A percentile compares a stretch with the other conserved stretches of the same genome.
These are phyloP conservation scores for Paramarasmius palmivorus DNA, from an alignment of 1,284 basidiomycete species.

Conservation along the genomic window DNA sequence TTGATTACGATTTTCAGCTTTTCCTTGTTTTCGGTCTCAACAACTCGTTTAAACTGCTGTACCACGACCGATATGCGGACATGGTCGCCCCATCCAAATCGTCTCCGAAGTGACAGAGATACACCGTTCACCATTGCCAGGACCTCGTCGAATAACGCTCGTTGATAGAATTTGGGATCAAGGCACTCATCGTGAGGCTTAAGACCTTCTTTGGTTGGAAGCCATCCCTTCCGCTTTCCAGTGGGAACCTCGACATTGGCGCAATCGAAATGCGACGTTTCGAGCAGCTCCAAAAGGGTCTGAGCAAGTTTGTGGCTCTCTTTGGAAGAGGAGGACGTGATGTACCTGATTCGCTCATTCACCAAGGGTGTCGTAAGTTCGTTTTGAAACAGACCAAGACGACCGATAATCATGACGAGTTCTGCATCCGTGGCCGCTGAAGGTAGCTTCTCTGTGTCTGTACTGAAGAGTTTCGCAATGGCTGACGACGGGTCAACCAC, in stretches of 20 bases:
- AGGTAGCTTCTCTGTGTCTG: not conserved
- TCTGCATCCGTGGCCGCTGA: constrained; percentile 4
- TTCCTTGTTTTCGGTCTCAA: constrained; percentile 9
- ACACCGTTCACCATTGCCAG: constrained; percentile 24
- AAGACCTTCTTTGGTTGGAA: constrained; percentile 32
- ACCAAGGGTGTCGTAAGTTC: constrained; percentile 30
- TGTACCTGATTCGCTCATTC: constrained; percentile 30
- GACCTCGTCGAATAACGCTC: constrained; percentile 33
- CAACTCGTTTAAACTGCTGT: constrained; percentile 28
- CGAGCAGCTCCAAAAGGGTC: constrained; percentile 22
- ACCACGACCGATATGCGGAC: constrained; percentile 25
- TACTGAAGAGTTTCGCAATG: constrained; percentile 28
- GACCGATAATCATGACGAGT: constrained; percentile 24
- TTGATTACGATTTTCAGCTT: constrained; percentile 24
- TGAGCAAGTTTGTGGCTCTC: not conserved
- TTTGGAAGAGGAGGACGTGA: constrained; percentile 23
- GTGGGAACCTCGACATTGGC: constrained; percentile 19
- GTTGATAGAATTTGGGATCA: constrained; percentile 18
- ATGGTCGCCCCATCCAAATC: constrained; percentile 34
- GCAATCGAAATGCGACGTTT: constrained; percentile 25
- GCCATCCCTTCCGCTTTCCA: constrained; percentile 30
- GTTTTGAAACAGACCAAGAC: constrained; percentile 27
- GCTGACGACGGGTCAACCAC: constrained; percentile 33
- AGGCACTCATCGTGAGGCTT: constrained; percentile 26
- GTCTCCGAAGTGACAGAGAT: constrained; percentile 23